Percentiles rank a stretch among this genome's conserved stretches.
Conservation (phyloP, 2,329 filamentous ascomycete genomes). For the Fusarium paranaense region DNA sequence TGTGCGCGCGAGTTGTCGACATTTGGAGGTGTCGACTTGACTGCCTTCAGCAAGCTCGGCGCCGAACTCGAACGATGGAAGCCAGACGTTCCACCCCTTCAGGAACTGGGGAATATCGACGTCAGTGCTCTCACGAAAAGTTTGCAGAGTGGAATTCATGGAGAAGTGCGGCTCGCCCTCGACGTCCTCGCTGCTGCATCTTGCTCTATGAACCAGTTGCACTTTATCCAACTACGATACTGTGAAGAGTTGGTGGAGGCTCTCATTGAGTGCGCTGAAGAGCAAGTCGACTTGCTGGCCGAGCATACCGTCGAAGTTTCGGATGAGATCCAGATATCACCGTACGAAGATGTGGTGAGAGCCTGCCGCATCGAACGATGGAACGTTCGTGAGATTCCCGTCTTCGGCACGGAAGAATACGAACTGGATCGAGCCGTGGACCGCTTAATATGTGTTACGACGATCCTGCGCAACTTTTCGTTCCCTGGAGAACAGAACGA, state of each 20-base stretch:
- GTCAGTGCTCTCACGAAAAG: constrained; percentile 90
- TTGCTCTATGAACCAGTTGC: constrained; percentile 70
- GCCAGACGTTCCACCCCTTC: constrained; percentile 79
- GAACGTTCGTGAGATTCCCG: constrained; percentile 76
- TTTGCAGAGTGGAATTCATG: constrained; percentile 88
- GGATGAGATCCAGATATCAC: constrained; percentile 82
- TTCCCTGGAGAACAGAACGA: constrained; percentile 72
- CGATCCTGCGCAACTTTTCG: constrained; percentile 91
- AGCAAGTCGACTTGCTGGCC: constrained; percentile 85
- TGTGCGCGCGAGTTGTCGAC: constrained; percentile 66
- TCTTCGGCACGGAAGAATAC: constrained; percentile 81
- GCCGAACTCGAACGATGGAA: constrained; percentile 75
- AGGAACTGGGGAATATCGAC: constrained; percentile 89
- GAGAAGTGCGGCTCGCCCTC: constrained; percentile 89
- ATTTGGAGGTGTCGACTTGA: constrained; percentile 79
- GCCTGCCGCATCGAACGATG: constrained; percentile 81
- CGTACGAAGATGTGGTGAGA: constrained; percentile 89
- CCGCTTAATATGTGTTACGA: constrained; percentile 88
- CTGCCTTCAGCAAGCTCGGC: constrained; percentile 72
- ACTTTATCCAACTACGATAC: constrained; percentile 74
- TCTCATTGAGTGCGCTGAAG: constrained; percentile 89
- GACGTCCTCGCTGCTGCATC: constrained; percentile 81
- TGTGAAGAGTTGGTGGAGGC: constrained; percentile 92
- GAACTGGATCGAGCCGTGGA: constrained; percentile 89
- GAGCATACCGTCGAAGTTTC: constrained; percentile 88